These are phyloP conservation scores for Yamadazyma atlantica DNA, from an alignment of 1,139 yeast genomes.

Conservation along the genomic window DNA sequence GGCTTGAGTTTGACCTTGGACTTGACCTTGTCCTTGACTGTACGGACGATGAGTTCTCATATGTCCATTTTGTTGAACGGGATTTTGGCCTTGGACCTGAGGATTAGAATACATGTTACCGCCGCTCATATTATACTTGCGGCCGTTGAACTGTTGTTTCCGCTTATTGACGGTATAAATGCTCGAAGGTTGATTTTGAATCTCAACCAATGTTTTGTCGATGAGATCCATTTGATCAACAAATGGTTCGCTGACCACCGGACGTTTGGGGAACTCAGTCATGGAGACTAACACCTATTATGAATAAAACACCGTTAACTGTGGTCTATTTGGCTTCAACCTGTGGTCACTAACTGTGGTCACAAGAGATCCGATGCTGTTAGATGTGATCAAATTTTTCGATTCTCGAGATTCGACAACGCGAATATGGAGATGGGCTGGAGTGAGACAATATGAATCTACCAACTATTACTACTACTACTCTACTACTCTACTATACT, in stretches of 20 bases:
- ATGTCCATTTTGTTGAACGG: not conserved
- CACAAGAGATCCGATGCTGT: no score
- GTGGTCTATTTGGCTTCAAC: no score
- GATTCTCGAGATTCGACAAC: not conserved
- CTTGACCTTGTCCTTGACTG: not conserved
- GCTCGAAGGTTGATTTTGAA: conserved; percentile 29
- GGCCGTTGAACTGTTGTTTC: conserved; percentile 2
- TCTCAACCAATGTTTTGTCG: conserved; percentile 30
- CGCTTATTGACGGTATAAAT: conserved; percentile 10
- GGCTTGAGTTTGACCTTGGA: not conserved
- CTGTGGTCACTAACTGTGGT: no score
- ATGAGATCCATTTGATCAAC: conserved; percentile 32
- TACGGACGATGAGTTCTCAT: not conserved
- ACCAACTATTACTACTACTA: no score
- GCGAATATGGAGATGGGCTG: not conserved
- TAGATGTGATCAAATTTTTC: not conserved
- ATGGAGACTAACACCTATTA: no score
- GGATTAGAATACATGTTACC: not conserved
- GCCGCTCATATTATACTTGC: not conserved
- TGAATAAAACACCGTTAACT: no score
- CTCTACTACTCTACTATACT: no score
- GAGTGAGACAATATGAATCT: not conserved
- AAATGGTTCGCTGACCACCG: conserved; percentile 30
- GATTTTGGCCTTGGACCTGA: conserved; percentile 1
- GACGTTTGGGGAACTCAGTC: conserved; percentile 23